Conservation (phyloP, 2,329 filamentous ascomycete species). For the Pestalotiopsis sp. region DNA sequence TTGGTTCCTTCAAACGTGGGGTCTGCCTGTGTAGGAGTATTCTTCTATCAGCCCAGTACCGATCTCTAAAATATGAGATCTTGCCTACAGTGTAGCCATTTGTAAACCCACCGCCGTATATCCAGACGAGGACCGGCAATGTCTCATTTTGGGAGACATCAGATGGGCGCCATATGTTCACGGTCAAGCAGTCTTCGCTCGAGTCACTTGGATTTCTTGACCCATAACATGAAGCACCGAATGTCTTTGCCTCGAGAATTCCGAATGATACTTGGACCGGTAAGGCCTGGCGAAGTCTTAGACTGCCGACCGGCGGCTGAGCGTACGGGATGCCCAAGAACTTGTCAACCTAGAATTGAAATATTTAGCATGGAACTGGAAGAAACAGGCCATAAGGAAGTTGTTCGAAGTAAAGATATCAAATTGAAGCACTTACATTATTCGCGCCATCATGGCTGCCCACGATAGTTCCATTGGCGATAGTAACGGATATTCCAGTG, state of each 20-base stretch:
- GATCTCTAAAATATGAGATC: too few relatives aligned
- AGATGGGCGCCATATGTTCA: conserved; percentile 43
- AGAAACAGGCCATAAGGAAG: too few relatives aligned
- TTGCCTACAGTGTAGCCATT: neutral
- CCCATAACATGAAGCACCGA: neutral
- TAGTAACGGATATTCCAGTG: neutral
- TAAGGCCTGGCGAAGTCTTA: neutral
- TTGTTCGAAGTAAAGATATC: too few relatives aligned
- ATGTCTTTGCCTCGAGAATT: neutral
- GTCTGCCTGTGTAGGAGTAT: too few relatives aligned
- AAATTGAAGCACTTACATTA: neutral
- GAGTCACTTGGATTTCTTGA: neutral
- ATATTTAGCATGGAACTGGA: too few relatives aligned
- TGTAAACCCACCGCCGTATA: conserved; percentile 57
- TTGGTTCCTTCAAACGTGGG: conserved; percentile 1
- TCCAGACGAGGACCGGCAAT: conserved; percentile 54
- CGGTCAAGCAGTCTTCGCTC: conserved; percentile 48
- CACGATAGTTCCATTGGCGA: neutral
- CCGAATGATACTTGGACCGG: neutral
- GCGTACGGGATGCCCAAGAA: neutral
- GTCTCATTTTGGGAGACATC: conserved; percentile 26
- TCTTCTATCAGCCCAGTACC: too few relatives aligned
- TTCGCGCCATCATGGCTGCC: neutral
- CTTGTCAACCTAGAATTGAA: neutral
- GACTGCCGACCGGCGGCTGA: neutral